Evolutionary conservation across 164 flowering plant species (phyloP).

Genomic region (Chloranthus sessilifolius): DNA sequence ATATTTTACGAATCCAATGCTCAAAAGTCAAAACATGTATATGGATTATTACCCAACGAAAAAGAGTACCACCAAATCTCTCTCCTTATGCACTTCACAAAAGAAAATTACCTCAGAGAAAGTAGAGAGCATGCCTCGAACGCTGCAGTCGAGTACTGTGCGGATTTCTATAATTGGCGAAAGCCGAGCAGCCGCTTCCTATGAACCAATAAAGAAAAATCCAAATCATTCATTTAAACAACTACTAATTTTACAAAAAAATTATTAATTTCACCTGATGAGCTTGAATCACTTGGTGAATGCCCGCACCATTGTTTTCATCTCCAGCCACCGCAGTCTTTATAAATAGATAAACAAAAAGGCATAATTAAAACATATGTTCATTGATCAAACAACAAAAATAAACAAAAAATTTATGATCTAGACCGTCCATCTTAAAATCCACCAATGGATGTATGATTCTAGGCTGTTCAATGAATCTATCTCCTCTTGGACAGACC

Average conservation of each 20-base stretch:
- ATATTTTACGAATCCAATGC: too few relatives aligned
- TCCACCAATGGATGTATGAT: too few relatives aligned
- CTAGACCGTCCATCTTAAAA: too few relatives aligned
- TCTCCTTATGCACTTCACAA: too few relatives aligned
- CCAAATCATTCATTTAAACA: neutral
- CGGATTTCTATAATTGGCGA: conserved; percentile 68
- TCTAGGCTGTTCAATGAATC: too few relatives aligned
- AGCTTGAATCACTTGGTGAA: conserved; percentile 43
- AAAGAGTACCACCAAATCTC: too few relatives aligned
- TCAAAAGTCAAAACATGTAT: too few relatives aligned
- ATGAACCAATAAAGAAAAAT: neutral
- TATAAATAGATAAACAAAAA: neutral
- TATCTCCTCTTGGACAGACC: too few relatives aligned
- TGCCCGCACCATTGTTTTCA: conserved; percentile 18
- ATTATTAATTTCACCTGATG: conserved; percentile 42
- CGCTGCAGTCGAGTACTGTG: conserved; percentile 49
- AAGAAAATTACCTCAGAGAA: conserved; percentile 50
- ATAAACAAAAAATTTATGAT: too few relatives aligned
- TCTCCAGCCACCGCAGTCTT: conserved; percentile 33
- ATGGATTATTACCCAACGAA: too few relatives aligned
- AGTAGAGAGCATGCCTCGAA: conserved; percentile 74
- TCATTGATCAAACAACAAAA: too few relatives aligned
- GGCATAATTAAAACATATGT: neutral
- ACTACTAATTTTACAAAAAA: neutral
- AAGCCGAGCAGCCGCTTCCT: conserved; percentile 74